These are phyloP conservation scores for Fraxinus platypoda DNA, from an alignment of 305 asterid genomes.

Conservation along the genomic window DNA sequence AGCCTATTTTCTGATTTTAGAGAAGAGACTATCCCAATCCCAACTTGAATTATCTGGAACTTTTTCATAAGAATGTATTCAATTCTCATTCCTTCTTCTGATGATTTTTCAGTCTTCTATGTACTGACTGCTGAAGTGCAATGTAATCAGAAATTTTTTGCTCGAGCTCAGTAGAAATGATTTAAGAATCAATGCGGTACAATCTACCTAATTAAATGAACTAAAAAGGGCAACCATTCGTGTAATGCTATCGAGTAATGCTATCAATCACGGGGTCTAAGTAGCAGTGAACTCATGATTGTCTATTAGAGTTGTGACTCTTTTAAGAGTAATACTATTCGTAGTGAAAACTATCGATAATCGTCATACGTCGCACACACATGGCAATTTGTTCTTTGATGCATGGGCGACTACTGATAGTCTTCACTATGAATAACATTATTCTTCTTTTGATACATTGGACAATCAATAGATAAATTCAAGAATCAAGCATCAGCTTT, in stretches of 20 bases:
- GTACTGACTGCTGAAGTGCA: background rate
- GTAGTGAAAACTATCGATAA: too few relatives aligned
- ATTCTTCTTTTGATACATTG: background rate
- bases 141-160: background rate
- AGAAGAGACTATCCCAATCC: constrained; percentile 25
- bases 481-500: background rate
- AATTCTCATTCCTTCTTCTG: constrained; percentile 39
- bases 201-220: background rate
- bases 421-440: too few relatives aligned
- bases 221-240: background rate
- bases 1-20: constrained; percentile 25
- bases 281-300: background rate
- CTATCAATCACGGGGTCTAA: too few relatives aligned
- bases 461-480: background rate
- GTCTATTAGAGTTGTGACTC: background rate
- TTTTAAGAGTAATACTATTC: too few relatives aligned
- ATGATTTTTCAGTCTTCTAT: background rate
- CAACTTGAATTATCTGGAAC: constrained; percentile 38
- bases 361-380: too few relatives aligned
- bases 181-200: background rate
- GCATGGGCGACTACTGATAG: too few relatives aligned
- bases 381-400: too few relatives aligned
- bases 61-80: background rate
- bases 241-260: too few relatives aligned
- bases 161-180: background rate